A percentile compares a stretch with the other conserved stretches of the same genome.
These are phyloP conservation scores for Canavalia ensiformis DNA, from an alignment of 306 rosid species.

Conservation along the genomic window DNA sequence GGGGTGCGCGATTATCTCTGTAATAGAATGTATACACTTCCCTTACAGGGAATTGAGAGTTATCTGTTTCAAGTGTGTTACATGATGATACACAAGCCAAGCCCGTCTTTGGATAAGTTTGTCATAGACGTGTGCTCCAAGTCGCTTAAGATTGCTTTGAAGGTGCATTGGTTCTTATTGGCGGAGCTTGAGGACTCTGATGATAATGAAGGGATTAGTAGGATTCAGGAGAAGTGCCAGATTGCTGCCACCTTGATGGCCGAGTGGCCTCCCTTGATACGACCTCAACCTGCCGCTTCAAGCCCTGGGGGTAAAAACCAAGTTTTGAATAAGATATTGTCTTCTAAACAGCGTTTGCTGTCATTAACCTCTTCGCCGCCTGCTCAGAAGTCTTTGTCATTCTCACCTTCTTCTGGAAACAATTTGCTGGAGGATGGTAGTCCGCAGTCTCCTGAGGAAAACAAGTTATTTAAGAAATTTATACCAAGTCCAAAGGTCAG, in stretches of 20 bases:
- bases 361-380: slow-evolving; percentile 80
- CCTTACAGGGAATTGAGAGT: slow-evolving; percentile 90
- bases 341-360: slow-evolving; percentile 81
- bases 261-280: slow-evolving; percentile 80
- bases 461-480: slow-evolving; percentile 81
- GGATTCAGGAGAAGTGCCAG: slow-evolving; percentile 90
- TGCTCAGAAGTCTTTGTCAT: slow-evolving; percentile 65
- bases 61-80: slow-evolving; percentile 97
- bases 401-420: slow-evolving; percentile 70
- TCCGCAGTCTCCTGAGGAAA: slow-evolving; percentile 74
- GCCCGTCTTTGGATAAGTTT: slow-evolving; percentile 94
- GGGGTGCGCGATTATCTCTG: slow-evolving; percentile 97
- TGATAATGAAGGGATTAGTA: slow-evolving; percentile 92
- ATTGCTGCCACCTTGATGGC: slow-evolving; percentile 91
- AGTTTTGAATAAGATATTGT: slow-evolving; percentile 75
- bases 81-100: slow-evolving; percentile 94
- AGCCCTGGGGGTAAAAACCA: slow-evolving; percentile 77
- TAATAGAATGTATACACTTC: slow-evolving; percentile 96
- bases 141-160: slow-evolving; percentile 91
- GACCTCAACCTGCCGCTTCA: slow-evolving; percentile 56
- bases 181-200: slow-evolving; percentile 94
- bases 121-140: slow-evolving; percentile 91
- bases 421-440: slow-evolving; percentile 68
- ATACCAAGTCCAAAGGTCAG: slow-evolving; percentile 85
- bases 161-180: slow-evolving; percentile 93